phyloP scores from a whole-genome alignment of 371 early-diverging fungal species.

The Blakeslea trispora region DNA sequence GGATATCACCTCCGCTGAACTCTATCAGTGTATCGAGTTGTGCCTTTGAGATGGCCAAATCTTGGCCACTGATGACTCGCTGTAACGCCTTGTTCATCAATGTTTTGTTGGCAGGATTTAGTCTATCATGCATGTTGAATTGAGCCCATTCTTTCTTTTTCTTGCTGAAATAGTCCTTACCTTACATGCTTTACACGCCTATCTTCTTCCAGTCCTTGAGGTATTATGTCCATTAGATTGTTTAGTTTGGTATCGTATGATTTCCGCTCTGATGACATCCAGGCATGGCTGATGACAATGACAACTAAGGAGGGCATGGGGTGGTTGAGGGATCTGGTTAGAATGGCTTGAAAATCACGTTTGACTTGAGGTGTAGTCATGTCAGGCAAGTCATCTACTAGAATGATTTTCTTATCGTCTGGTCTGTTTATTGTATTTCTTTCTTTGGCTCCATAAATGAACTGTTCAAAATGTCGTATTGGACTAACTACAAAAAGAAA shows the following conservation, averaged over 20 bases:
- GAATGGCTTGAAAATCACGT: conserved; percentile 23
- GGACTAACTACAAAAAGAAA: neutral
- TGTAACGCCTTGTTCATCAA: conserved; percentile 18
- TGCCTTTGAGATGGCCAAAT: neutral
- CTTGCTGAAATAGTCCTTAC: too few species aligned
- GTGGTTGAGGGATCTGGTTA: conserved; percentile 6
- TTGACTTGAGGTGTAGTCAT: conserved; percentile 18
- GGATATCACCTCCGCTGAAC: conserved; percentile 39
- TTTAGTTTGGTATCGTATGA: conserved; percentile 3
- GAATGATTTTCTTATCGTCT: conserved; percentile 27
- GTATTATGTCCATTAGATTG: conserved; percentile 10
- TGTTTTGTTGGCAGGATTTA: conserved; percentile 26
- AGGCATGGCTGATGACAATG: conserved; percentile 28
- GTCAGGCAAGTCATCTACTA: conserved; percentile 50
- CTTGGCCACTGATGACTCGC: conserved; percentile 17
- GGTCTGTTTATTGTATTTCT: neutral
- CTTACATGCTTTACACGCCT: conserved; percentile 5
- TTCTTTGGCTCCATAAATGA: conserved; percentile 17
- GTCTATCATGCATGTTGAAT: conserved; percentile 18
- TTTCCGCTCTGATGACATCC: neutral
- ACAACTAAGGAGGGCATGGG: conserved; percentile 26
- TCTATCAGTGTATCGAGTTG: conserved; percentile 22
- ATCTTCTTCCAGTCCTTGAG: conserved; percentile 10
- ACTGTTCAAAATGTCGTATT: conserved; percentile 7
- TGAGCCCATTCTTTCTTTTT: neutral